Evolutionary conservation across 495 filamentous ascomycete genomes (phyloP), one percentile per base, ranked within the genome.

Genomic region (Penicillium alfredii): DNA sequence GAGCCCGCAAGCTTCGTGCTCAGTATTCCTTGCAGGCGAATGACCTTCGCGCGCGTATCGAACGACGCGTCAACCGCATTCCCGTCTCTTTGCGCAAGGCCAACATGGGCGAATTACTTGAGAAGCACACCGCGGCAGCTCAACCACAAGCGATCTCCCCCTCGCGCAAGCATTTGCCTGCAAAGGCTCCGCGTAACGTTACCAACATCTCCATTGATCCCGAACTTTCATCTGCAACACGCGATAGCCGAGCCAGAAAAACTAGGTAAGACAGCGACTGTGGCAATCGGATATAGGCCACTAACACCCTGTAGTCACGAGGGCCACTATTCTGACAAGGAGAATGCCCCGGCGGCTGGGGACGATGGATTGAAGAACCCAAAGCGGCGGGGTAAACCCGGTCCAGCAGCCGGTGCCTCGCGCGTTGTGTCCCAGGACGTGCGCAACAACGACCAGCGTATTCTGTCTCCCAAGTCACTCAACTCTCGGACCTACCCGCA

Each of bases 61-160:
- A 97, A 66, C 83, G 94, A 60, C 86, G 92, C 56, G 74, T 99
- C 61, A 94, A 96, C 54, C 84, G 92, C 29, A 88, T 99, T 29
- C 92, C 92, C 6, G 69, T 76, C 24, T 76, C 80, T 9, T 62
- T 94, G 40, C 81, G 92, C 36, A 84, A 81, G 49, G 74, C 73
- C 19, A 95, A 75, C 28, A 89, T 99, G 77, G 81, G 80, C 35
- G 89, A 94, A 18, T 69, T 97, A 4, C 51, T 88, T 11, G 68
- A 77, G 18, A 78, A 78, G 41, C 60, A 80, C 47, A 66, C 56
- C 38, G 42, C 55, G 19, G 42, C 58, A 33, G 38, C 53, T 35
- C 46, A 55, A 28, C 43, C 55, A 30, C 50, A 60, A 40, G 43
- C 29, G 1, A 43, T 53, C 25, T 56, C 35, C 44, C 58, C 36